Conservation (phyloP, 441 rosid genomes). For the Pelargonium fulgidum region DNA sequence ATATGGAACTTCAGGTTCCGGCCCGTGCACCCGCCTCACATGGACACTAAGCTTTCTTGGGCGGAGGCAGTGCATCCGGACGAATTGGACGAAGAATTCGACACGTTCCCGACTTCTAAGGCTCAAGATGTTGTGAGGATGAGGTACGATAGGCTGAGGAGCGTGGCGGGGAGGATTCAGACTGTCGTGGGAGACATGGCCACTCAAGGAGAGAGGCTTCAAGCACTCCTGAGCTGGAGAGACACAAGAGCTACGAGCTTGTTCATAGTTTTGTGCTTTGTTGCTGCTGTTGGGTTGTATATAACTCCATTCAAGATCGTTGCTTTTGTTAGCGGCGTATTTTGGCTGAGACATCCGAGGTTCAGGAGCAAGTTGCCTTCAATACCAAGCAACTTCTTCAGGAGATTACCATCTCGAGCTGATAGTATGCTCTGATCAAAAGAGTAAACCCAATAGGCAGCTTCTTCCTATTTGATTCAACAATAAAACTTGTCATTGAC, state of each 20-base stretch:
- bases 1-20: conserved; percentile 74
- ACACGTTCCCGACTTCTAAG: conserved; percentile 60
- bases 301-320: conserved; percentile 58
- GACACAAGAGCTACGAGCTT: neutral
- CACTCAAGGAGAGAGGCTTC: conserved; percentile 59
- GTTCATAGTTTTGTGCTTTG: neutral
- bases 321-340: conserved; percentile 44
- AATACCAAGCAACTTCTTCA: conserved; percentile 65
- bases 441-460: too few relatives aligned
- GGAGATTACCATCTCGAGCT: conserved; percentile 49
- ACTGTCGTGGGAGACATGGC: conserved; percentile 60
- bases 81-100: conserved; percentile 37
- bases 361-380: conserved; percentile 63
- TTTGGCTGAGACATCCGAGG: conserved; percentile 61
- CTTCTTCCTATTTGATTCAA: too few relatives aligned
- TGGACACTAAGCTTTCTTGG: conserved; percentile 70
- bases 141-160: conserved; percentile 74
- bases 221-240: neutral
- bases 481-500: too few relatives aligned
- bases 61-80: conserved; percentile 72
- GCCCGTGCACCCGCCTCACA: conserved; percentile 70
- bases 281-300: conserved; percentile 23
- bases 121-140: conserved; percentile 57
- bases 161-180: conserved; percentile 50
- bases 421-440: conserved; percentile 4